Evolutionary conservation across 164 flowering plant species (phyloP).

Genomic region (Protea cynaroides): DNA sequence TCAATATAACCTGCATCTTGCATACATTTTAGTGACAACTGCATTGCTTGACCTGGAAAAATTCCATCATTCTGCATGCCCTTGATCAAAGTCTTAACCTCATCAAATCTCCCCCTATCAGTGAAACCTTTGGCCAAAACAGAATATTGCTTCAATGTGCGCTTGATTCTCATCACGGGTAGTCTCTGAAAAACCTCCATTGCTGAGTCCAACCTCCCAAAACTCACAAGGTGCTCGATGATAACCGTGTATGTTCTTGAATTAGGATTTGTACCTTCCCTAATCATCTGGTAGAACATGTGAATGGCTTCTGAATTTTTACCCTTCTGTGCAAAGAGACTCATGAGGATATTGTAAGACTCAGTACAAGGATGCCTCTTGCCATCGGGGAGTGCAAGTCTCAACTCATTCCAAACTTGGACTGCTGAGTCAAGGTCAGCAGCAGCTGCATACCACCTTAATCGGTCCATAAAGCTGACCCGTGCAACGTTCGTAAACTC

Average conservation of each 20-base stretch:
- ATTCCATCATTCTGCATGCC: slow-evolving; percentile 76
- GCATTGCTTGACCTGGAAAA: slow-evolving; percentile 58
- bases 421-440: slow-evolving; percentile 57
- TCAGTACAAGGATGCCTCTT: slow-evolving; percentile 50
- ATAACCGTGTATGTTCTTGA: slow-evolving; percentile 68
- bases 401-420: slow-evolving; percentile 48
- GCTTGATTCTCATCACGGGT: slow-evolving; percentile 74
- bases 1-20: slow-evolving; percentile 48
- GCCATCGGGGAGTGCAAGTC: slow-evolving; percentile 9
- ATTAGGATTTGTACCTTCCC: slow-evolving; percentile 75
- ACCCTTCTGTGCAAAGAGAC: slow-evolving; percentile 40
- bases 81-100: slow-evolving; percentile 41
- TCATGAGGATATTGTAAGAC: slow-evolving; percentile 69
- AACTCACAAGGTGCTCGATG: slow-evolving; percentile 57
- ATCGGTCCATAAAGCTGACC: slow-evolving; percentile 56
- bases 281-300: slow-evolving; percentile 42
- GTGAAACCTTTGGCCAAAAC: slow-evolving; percentile 47
- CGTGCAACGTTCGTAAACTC: slow-evolving; percentile 36
- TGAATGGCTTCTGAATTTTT: slow-evolving; percentile 50
- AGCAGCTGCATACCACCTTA: slow-evolving; percentile 53
- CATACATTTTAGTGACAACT: slow-evolving; percentile 38
- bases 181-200: slow-evolving; percentile 52
- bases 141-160: slow-evolving; percentile 56
- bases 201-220: slow-evolving; percentile 50
- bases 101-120: slow-evolving; percentile 32